phyloP scores from a whole-genome alignment of 2,329 filamentous ascomycete species.

The Colletotrichum sp. region DNA sequence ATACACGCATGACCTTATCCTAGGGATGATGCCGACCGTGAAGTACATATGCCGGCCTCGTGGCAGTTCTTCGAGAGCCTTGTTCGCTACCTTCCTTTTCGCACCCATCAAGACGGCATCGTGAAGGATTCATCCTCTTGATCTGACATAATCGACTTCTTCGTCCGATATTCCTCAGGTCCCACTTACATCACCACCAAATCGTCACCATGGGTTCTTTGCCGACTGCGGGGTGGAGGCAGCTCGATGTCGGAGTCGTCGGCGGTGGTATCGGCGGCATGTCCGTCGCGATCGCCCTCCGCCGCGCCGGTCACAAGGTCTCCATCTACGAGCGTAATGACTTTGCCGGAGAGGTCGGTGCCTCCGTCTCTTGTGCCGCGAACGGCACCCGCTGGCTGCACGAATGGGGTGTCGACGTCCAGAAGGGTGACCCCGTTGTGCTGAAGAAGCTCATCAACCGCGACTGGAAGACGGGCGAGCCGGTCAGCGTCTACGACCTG shows the following conservation, averaged over 20 bases:
- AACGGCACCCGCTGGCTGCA: conserved; percentile 74
- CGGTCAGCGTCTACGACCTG: conserved; percentile 67
- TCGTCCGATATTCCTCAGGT: neutral
- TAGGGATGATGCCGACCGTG: neutral
- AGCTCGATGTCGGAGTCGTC: conserved; percentile 47
- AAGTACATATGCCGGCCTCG: conserved; percentile 7
- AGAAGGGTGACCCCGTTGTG: conserved; percentile 68
- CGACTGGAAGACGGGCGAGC: conserved; percentile 73
- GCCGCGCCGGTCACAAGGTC: conserved; percentile 50
- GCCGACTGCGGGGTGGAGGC: conserved; percentile 41
- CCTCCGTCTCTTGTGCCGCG: conserved; percentile 70
- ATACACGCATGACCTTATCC: neutral
- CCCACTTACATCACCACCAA: neutral
- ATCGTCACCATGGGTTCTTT: conserved; percentile 6
- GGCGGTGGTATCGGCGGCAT: conserved; percentile 56
- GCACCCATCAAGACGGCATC: neutral
- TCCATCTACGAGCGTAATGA: conserved; percentile 72
- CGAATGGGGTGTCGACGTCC: conserved; percentile 70
- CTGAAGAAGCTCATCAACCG: conserved; percentile 71
- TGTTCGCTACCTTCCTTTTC: neutral
- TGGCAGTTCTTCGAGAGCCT: neutral
- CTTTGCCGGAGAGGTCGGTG: conserved; percentile 71
- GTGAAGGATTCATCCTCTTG: neutral
- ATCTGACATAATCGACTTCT: neutral
- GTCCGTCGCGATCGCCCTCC: conserved; percentile 49